Evolutionary conservation across 768 basidiomycete species (phyloP).

Genomic region (Porpolomopsis calyptriformis): DNA sequence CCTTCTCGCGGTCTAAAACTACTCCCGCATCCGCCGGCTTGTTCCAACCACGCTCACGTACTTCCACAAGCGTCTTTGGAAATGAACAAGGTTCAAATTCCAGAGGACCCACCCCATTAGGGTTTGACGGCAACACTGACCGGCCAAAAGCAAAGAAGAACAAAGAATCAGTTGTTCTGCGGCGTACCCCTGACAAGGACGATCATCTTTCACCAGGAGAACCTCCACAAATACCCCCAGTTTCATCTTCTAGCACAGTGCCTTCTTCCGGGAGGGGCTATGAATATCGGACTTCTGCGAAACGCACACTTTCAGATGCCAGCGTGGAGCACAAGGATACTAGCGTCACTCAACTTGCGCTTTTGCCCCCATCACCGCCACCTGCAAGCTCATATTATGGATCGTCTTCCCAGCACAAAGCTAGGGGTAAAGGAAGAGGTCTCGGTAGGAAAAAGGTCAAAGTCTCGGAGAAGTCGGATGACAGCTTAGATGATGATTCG

Average conservation of each 20-base stretch:
- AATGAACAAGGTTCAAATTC: not conserved
- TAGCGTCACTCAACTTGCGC: conserved; percentile 18
- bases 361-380: conserved; percentile 66
- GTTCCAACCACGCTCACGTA: conserved; percentile 8
- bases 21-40: conserved; percentile 4
- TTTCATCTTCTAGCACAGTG: too few species aligned
- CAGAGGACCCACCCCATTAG: too few species aligned
- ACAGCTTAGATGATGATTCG: conserved; percentile 11
- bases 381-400: conserved; percentile 22
- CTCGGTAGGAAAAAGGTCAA: conserved; percentile 42
- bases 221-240: not conserved
- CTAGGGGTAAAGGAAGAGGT: conserved; percentile 31
- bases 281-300: conserved; percentile 25
- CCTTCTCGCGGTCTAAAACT: conserved; percentile 9
- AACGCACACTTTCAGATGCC: conserved; percentile 36
- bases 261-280: too few species aligned
- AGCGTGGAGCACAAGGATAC: conserved; percentile 12
- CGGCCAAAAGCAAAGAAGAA: too few species aligned
- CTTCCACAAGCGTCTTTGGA: not conserved
- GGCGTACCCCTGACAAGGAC: too few species aligned
- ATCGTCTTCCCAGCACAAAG: conserved; percentile 18
- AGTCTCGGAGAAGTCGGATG: conserved; percentile 23
- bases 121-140: too few species aligned
- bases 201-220: not conserved
- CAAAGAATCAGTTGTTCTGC: too few species aligned